These are phyloP conservation scores for Plasmodium gonderi DNA, from an alignment of 169 alveolate genomes.

Conservation along the genomic window DNA sequence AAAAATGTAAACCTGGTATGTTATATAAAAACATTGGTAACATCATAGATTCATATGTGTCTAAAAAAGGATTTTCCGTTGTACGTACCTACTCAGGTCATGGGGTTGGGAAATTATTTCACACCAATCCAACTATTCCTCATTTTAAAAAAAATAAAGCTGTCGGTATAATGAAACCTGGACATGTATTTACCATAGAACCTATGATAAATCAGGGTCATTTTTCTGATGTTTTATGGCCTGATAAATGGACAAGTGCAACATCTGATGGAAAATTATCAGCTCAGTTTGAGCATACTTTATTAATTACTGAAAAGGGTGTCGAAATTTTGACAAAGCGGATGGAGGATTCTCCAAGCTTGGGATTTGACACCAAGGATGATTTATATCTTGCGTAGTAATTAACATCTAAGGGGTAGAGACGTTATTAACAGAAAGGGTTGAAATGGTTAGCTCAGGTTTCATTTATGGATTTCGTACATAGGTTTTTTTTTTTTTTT, in stretches of 20 bases:
- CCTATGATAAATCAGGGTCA: slow-evolving; percentile 99
- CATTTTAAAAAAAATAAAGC: slow-evolving; percentile 99
- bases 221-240: slow-evolving; percentile 95
- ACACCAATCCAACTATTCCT: slow-evolving; percentile 96
- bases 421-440: too few species aligned
- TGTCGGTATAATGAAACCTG: slow-evolving; percentile 95
- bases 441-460: too few species aligned
- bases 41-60: slow-evolving; percentile 89
- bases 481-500: background rate
- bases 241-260: slow-evolving; percentile 99
- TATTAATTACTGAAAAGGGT: slow-evolving; percentile 95
- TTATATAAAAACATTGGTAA: slow-evolving; percentile 97
- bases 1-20: slow-evolving; percentile 96
- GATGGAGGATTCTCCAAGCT: slow-evolving; percentile 92
- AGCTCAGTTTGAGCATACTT: slow-evolving; percentile 99
- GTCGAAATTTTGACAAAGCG: slow-evolving; percentile 96
- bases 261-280: slow-evolving; percentile 94
- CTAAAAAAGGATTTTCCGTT: slow-evolving; percentile 86
- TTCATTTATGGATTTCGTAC: background rate
- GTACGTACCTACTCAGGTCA: slow-evolving; percentile 98
- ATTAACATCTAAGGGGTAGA: too few species aligned
- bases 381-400: slow-evolving; percentile 6
- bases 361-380: slow-evolving; percentile 85
- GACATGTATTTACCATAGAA: slow-evolving; percentile 99
- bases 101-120: slow-evolving; percentile 98